Evolutionary conservation across 163 green algal genomes (phyloP), one percentile per base, ranked within the genome.

Genomic region (Chlorella variabilis): DNA sequence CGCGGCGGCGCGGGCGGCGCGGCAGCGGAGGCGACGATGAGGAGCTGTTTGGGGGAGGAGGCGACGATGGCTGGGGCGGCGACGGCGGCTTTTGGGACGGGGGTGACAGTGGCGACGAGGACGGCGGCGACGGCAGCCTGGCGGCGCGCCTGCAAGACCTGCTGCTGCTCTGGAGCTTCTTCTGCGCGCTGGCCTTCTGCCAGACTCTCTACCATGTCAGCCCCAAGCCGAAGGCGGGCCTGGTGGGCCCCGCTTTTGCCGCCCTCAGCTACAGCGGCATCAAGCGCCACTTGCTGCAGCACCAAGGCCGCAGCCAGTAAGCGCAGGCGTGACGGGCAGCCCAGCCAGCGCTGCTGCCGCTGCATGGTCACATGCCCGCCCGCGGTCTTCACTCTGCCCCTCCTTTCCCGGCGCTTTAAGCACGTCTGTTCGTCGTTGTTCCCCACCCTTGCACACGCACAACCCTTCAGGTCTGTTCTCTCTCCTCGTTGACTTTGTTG

Each of bases 81-180:
- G 61, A 33, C 36, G 71, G 56, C 36, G 42, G 31, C 38, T 41
- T 48, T 23, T 66, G 74, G n/a, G 77, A 71, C 54, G 67, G 75
- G 41, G 41, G 42, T 39, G 34, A 42, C 39, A 18, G 25, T 13
- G 61, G 36, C 7, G 58, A 59, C n/a, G 69, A 77, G 7, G 73
- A 31, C 1, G 23, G 29, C 9, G 34, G 39, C 15, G 27, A 54
- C 27, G 69, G 75, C 71, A 78, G 49, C 71, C 11, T 56, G 36
- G 56, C 38, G 2, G 39, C 39, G 3, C 54, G 73, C 27, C 41
- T 75, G 39, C 63, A 71, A 29, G 63, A 84, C 69, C 27, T 87
- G 13, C 36, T 77, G 18, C 11, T 84, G 18, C 67, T 84, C 2
- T 87, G 83, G 83, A 73, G 41, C 41, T 8, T 83, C 4, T 71